A percentile compares a stretch with the other conserved stretches of the same genome.
phyloP scores from a whole-genome alignment of 371 early-diverging fungal genomes.

The Rhizopus delemar region DNA sequence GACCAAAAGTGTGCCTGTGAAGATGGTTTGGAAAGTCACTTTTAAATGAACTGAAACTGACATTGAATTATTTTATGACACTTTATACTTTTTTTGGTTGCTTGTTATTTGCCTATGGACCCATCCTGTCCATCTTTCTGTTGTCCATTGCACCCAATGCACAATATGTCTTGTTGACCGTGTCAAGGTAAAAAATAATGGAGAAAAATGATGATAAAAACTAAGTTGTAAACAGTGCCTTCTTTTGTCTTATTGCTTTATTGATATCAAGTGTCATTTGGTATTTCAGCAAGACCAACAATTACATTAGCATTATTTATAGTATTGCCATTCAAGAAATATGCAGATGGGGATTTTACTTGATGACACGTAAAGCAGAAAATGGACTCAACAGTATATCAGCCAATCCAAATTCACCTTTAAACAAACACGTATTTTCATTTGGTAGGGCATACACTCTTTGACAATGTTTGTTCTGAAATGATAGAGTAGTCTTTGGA shows the following conservation, averaged over 20 bases:
- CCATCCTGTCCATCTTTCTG: constrained; percentile 70
- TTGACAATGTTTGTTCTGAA: background rate
- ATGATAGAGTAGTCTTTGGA: constrained; percentile 49
- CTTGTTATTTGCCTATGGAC: constrained; percentile 73
- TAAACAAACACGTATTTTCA: constrained; percentile 61
- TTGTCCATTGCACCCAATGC: constrained; percentile 67
- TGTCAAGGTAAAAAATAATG: constrained; percentile 58
- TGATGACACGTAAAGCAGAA: constrained; percentile 60
- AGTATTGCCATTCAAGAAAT: constrained; percentile 68
- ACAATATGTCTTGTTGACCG: constrained; percentile 68
- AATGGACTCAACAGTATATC: constrained; percentile 59
- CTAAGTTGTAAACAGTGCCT: constrained; percentile 53
- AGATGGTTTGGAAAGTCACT: too few relatives aligned
- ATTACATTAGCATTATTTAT: constrained; percentile 52
- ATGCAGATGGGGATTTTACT: constrained; percentile 64
- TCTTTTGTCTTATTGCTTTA: constrained; percentile 74
- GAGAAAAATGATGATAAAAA: background rate
- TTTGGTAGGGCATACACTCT: constrained; percentile 45
- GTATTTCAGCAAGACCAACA: constrained; percentile 53
- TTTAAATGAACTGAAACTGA: background rate
- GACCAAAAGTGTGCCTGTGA: too few relatives aligned
- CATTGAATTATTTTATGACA: constrained; percentile 45
- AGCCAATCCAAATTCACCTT: constrained; percentile 55
- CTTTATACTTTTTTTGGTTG: constrained; percentile 72
- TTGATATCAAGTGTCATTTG: constrained; percentile 71